A percentile compares a stretch with the other conserved stretches of the same genome.
Conservation (phyloP, 306 rosid species). For the Oemleria cerasiformis region DNA sequence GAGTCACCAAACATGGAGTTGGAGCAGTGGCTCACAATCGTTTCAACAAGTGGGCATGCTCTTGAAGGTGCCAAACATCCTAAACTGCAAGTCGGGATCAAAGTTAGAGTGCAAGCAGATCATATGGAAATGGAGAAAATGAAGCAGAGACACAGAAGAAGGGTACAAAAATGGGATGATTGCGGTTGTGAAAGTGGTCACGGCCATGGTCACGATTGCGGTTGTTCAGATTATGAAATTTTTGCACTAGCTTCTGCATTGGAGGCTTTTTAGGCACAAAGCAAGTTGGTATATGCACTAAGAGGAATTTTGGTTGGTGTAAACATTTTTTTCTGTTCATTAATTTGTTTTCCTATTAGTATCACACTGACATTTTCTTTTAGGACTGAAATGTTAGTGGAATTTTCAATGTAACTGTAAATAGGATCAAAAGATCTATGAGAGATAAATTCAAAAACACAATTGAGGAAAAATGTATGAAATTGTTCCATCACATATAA, state of each 20-base stretch:
- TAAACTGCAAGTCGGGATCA: slow-evolving; percentile 53
- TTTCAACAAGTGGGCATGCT: slow-evolving; percentile 17
- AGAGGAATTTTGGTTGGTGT: background rate
- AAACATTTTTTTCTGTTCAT: background rate
- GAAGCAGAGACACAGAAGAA: slow-evolving; percentile 21
- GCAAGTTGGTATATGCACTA: background rate
- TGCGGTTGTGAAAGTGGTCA: slow-evolving; percentile 54
- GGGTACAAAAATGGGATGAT: slow-evolving; percentile 30
- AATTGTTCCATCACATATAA: background rate
- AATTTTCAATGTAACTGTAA: slow-evolving; percentile 7
- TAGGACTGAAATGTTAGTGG: background rate
- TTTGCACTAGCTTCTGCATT: slow-evolving; percentile 54
- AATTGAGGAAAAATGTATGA: background rate
- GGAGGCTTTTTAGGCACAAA: slow-evolving; percentile 43
- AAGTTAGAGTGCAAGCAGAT: slow-evolving; percentile 20
- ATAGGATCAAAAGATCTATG: background rate
- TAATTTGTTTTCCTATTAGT: background rate
- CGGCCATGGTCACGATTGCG: slow-evolving; percentile 36
- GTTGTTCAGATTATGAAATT: slow-evolving; percentile 46
- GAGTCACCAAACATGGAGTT: slow-evolving; percentile 60
- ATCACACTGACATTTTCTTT: background rate
- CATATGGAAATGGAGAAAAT: slow-evolving; percentile 20
- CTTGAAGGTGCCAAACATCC: slow-evolving; percentile 23
- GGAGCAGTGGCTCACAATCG: slow-evolving; percentile 60
- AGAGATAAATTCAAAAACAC: background rate